Evolutionary conservation across 78 protist genomes (phyloP), one percentile per base, ranked within the genome.

Genomic region (Bodo saltans): DNA sequence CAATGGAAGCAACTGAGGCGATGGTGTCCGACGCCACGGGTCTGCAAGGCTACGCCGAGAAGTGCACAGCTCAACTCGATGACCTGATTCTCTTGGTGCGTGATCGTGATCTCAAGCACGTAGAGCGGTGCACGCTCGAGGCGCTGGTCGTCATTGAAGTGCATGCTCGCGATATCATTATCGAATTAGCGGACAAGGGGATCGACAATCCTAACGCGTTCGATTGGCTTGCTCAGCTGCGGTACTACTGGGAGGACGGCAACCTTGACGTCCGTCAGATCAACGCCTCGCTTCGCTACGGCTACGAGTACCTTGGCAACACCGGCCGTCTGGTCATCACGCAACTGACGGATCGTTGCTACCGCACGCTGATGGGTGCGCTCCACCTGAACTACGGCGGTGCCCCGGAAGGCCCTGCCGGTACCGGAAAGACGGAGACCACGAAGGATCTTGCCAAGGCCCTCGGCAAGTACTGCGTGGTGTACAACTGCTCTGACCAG

Each of bases 241-340:
- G 95, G 33, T 91, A 89, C 79, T 92, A 92, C 86, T 89, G 89
- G 93, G 90, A 85, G 70, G 83, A 71, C 21, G 79, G 68, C 37
- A 23, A 75, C 60, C 38, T 85, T 33, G 42, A 80, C 47, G 89
- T 90, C 34, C 73, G 83, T 25, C 85, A 83, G 74, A 83, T 76
- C 67, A 80, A 86, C 53, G 78, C 90, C 42, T 33, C 41, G 0
- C 88, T 90, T 30, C 80, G 80, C 11, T 93, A 93, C 74, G 90
- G 94, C 41, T 92, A 93, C 92, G 98, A 95, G 76, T 95, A 95
- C 90, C 90, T 93, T 29, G 98, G 98, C 53, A 90, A 90, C 81
- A 85, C 95, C 23, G 34, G 83, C 34, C 72, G 93, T 1, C 85
- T 92, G 25, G 97, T 94, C 47, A 83, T 91, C 39, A 94, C 97